A percentile compares a stretch with the other conserved stretches of the same genome.
Conservation (phyloP, 148 eudicot species). For the Beta vulgaris region DNA sequence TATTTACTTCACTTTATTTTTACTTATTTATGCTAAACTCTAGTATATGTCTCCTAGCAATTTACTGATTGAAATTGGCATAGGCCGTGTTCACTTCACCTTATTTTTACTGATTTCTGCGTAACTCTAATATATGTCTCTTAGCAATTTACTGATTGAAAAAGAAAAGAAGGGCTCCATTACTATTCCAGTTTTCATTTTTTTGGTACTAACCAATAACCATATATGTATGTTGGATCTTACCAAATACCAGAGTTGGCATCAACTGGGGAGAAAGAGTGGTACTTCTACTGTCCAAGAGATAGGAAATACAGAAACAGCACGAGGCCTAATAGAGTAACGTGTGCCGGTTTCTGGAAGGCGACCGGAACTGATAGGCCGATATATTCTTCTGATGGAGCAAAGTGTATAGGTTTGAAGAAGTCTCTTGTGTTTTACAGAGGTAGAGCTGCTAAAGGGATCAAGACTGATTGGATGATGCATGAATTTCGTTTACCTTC, state of each 20-base stretch:
- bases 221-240: neutral
- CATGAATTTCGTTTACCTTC: constrained; percentile 98
- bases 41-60: no score
- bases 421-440: constrained; percentile 92
- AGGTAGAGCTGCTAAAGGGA: constrained; percentile 93
- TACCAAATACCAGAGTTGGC: constrained; percentile 73
- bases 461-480: constrained; percentile 99
- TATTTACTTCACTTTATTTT: no score
- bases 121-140: no score
- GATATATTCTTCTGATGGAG: constrained; percentile 63
- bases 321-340: constrained; percentile 80
- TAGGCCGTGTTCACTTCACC: no score
- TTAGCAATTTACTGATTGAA: no score
- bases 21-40: no score
- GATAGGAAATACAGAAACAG: constrained; percentile 90
- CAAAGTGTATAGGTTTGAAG: constrained; percentile 85
- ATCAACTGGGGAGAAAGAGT: constrained; percentile 82
- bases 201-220: neutral
- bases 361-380: constrained; percentile 96
- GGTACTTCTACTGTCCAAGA: constrained; percentile 96
- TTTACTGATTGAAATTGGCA: no score
- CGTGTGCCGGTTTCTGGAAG: constrained; percentile 94
- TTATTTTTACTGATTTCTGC: no score
- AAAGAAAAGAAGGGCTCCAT: no score
- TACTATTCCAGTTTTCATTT: no score